These are phyloP conservation scores for Tuber borchii DNA, from an alignment of 495 filamentous ascomycete genomes.

Conservation along the genomic window DNA sequence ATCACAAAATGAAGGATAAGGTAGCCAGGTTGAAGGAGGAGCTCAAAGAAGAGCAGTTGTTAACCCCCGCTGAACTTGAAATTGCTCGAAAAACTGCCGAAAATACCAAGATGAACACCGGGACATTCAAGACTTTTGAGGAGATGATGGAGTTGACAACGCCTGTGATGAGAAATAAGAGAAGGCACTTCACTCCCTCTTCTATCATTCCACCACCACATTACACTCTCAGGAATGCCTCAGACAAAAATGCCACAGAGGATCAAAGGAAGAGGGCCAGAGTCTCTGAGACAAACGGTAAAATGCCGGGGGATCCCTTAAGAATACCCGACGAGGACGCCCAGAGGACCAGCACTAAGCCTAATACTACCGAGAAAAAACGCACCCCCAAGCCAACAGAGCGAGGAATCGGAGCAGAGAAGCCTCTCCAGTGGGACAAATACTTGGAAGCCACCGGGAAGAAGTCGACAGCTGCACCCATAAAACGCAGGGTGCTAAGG, in stretches of 20 bases:
- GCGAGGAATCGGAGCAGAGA: neutral
- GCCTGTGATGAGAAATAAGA: neutral
- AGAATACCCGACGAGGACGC: neutral
- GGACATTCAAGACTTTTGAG: neutral
- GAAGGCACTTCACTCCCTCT: neutral
- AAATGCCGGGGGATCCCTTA: neutral
- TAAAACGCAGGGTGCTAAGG: neutral
- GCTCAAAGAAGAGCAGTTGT: neutral
- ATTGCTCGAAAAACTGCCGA: neutral
- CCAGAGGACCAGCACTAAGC: neutral
- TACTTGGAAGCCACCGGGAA: neutral
- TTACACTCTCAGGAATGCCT: neutral
- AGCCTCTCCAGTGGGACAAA: neutral
- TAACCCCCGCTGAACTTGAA: neutral
- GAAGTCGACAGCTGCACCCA: neutral
- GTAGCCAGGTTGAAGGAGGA: neutral
- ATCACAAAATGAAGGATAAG: neutral
- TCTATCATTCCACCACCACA: neutral
- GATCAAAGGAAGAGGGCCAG: neutral
- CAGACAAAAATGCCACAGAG: neutral
- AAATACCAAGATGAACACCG: neutral
- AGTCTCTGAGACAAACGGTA: neutral
- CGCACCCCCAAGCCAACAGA: neutral
- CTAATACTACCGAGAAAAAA: neutral
- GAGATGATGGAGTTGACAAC: neutral